Conservation (phyloP, 176 grass and related monocot genomes). For the Panicum miliaceum region DNA sequence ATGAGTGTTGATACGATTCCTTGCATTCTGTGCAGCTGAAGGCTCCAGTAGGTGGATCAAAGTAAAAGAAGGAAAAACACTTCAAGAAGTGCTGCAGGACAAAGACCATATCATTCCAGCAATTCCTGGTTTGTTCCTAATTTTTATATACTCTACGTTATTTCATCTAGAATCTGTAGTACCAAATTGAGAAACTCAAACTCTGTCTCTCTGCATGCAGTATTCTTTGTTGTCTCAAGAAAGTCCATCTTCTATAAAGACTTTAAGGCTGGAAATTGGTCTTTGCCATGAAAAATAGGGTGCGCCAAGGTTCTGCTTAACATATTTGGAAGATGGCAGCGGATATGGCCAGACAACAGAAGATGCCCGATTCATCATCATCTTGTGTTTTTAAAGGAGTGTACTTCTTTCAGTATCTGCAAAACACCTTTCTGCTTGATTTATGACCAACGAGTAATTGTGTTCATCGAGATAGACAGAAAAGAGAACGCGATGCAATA, state of each 20-base stretch:
- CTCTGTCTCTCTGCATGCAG: slow-evolving; percentile 43
- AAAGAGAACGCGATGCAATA: background rate
- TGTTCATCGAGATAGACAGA: background rate
- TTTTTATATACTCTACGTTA: background rate
- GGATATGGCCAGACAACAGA: background rate
- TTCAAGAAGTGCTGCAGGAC: slow-evolving; percentile 68
- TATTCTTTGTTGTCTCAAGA: slow-evolving; percentile 90
- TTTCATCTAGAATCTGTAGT: background rate
- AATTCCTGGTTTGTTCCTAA: slow-evolving; percentile 67
- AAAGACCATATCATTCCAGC: slow-evolving; percentile 69
- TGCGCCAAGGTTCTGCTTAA: background rate
- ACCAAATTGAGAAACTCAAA: background rate
- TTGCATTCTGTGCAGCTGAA: slow-evolving; percentile 45
- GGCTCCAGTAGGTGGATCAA: slow-evolving; percentile 63
- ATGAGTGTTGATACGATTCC: background rate
- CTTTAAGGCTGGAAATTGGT: slow-evolving; percentile 82
- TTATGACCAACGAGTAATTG: background rate
- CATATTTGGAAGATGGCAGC: background rate
- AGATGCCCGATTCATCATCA: background rate
- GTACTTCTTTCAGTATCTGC: background rate
- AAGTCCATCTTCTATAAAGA: slow-evolving; percentile 75
- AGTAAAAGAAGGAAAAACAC: slow-evolving; percentile 76
- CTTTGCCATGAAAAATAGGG: slow-evolving; percentile 56
- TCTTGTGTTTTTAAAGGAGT: background rate
- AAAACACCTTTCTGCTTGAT: background rate